Base-by-base conservation (phyloP, 352 stramenopile genomes). In the Blastocystis sp. region DNA sequence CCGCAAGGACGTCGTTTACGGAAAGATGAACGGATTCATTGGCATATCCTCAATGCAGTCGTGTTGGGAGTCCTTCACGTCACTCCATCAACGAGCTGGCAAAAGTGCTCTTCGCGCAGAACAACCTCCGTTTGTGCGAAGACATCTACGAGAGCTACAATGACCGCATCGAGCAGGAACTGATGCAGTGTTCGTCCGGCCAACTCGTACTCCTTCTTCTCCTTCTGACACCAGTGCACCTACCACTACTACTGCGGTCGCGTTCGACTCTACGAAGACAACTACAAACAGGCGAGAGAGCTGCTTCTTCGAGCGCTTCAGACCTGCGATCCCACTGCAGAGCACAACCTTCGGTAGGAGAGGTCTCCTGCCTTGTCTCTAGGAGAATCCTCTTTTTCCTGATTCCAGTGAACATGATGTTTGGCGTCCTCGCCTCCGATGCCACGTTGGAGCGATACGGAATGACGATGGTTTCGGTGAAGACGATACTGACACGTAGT, bases 61-160 rank as follows among this genome's bases (percentile, higher is more conserved):
- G 6, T 44, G n/a, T 24, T 16, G 6, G 14, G 38, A 9, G 4
- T 42, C 32, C 59, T 71, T 71, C n/a, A 71, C 38, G 7, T 11
- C n/a, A 71, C 29, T 38, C 59, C 8, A 44, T 71, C n/a, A 71
- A 71, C 0, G 59, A 71, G n/a, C 38, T 71, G 14, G n/a, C 59
- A 18, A 71, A 71, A 24, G 36, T 71, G 4, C 59, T 71, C 32
- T 71, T 71, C 38, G 29, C 38, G 4, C 59, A 71, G n/a, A 24
- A 24, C 24, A 71, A 48, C n/a, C 11, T 46, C 32, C 59, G 59
- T 46, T 24, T 71, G 6, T 71, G 59, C n/a, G 14, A 71, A 29
- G 59, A 71, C 38, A 71, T 71, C n/a, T 71, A 71, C 59, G 59
- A 71, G 32, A 71, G 59, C n/a, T 71, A 71, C 38, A 11, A 44